Evolutionary conservation across 768 basidiomycete genomes (phyloP).

Genomic region (Kwoniella mangroviensis): DNA sequence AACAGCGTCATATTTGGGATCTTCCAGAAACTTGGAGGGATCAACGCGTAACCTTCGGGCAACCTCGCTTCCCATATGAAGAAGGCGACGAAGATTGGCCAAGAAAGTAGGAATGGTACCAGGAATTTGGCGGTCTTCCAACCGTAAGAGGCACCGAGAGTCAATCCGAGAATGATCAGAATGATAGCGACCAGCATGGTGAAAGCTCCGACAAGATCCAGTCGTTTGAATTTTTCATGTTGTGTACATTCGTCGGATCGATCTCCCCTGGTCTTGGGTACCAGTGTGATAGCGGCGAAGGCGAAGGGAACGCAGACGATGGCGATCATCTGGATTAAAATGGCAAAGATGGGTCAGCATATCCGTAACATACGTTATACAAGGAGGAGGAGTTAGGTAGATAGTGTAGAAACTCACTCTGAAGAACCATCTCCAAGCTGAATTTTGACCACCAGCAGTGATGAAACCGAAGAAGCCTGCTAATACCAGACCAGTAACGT

Average conservation of each 20-base stretch:
- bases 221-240: conserved; percentile 37
- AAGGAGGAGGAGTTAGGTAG: too few relatives aligned
- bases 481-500: conserved; percentile 33
- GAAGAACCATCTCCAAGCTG: conserved; percentile 54
- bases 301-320: conserved; percentile 29
- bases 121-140: conserved; percentile 50
- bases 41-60: conserved; percentile 44
- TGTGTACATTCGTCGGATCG: conserved; percentile 15
- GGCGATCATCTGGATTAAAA: conserved; percentile 15
- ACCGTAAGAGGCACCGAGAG: conserved; percentile 52
- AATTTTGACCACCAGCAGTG: conserved; percentile 34
- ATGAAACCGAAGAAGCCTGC: conserved; percentile 47
- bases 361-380: too few relatives aligned
- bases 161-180: conserved; percentile 54
- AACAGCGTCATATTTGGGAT: conserved; percentile 54
- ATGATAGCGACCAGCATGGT: conserved; percentile 48
- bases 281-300: conserved; percentile 19
- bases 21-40: conserved; percentile 51
- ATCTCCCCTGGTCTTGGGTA: conserved; percentile 35
- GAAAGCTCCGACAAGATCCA: conserved; percentile 48
- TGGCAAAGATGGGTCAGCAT: background rate
- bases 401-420: background rate
- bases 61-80: conserved; percentile 50
- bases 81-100: conserved; percentile 46
- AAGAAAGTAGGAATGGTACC: conserved; percentile 49